phyloP scores from a whole-genome alignment of 805 yeast species.

The Brettanomyces custersianus region DNA sequence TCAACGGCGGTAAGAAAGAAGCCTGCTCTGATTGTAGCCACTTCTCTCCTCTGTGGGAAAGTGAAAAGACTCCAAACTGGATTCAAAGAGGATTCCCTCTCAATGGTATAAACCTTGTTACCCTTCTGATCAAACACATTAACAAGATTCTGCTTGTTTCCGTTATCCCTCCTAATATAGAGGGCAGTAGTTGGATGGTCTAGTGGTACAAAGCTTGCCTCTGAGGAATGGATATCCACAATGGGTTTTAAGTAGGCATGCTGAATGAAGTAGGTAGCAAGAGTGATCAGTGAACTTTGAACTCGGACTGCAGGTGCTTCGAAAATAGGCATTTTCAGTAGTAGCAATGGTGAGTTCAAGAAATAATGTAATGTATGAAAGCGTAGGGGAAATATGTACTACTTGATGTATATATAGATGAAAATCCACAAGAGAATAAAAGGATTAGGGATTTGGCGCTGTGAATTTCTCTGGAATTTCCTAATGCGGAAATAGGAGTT shows the following conservation, averaged over 20 bases:
- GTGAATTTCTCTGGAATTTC: no score
- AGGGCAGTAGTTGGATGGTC: constrained; percentile 30
- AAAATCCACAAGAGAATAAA: no score
- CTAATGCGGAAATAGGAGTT: no score
- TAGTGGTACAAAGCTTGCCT: constrained; percentile 34
- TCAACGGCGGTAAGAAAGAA: constrained; percentile 35
- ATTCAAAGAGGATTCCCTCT: constrained; percentile 36
- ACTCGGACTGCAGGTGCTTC: constrained; percentile 41
- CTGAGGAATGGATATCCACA: constrained; percentile 30
- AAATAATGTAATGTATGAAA: no score
- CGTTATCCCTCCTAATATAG: constrained; percentile 42
- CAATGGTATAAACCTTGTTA: constrained; percentile 38
- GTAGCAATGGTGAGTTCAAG: no score
- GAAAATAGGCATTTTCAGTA: constrained; percentile 29
- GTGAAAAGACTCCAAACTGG: constrained; percentile 45
- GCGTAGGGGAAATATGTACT: no score
- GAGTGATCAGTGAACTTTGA: constrained; percentile 30
- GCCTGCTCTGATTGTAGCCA: constrained; percentile 45
- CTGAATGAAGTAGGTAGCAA: constrained; percentile 34
- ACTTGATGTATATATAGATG: no score
- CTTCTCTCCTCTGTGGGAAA: constrained; percentile 35
- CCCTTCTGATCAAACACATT: constrained; percentile 41
- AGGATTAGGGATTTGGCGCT: no score
- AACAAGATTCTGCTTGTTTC: constrained; percentile 33
- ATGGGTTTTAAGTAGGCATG: constrained; percentile 31